phyloP scores from a whole-genome alignment of 805 yeast genomes.

The Pichia membranifaciens region DNA sequence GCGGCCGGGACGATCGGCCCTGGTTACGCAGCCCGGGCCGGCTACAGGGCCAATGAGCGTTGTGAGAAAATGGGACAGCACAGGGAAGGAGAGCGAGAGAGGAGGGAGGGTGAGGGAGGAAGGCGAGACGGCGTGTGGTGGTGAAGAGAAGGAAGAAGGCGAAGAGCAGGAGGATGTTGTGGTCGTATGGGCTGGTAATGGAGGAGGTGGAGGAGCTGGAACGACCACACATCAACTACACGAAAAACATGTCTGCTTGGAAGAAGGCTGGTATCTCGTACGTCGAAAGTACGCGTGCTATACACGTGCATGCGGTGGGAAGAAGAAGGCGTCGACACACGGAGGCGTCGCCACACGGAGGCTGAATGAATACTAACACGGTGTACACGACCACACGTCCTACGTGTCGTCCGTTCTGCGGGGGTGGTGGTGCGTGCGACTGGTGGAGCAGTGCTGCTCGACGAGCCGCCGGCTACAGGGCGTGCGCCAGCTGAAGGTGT shows the following conservation, averaged over 20 bases:
- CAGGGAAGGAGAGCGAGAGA: neutral
- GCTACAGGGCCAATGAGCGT: neutral
- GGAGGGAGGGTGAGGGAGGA: slow-evolving; percentile 2
- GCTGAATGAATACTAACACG: too few relatives aligned
- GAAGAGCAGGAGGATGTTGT: neutral
- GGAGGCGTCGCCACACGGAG: too few relatives aligned
- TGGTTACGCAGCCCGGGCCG: slow-evolving; percentile 5
- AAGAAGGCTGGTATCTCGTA: slow-evolving; percentile 63
- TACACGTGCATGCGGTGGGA: too few relatives aligned
- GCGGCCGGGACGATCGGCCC: slow-evolving; percentile 18
- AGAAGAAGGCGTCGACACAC: too few relatives aligned
- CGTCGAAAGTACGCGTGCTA: slow-evolving; percentile 25
- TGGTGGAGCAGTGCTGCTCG: too few relatives aligned
- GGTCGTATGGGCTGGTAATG: neutral
- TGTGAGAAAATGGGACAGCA: neutral
- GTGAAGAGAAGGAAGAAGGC: neutral
- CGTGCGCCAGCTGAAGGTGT: too few relatives aligned
- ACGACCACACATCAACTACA: neutral
- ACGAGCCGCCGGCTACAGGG: too few relatives aligned
- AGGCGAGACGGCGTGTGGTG: neutral
- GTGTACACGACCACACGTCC: too few relatives aligned
- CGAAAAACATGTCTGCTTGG: slow-evolving; percentile 47
- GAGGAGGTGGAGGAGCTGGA: neutral
- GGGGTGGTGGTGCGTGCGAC: too few relatives aligned
- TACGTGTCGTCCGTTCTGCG: too few relatives aligned